These are phyloP conservation scores for Periconia digitata DNA, from an alignment of 2,329 filamentous ascomycete genomes.

Conservation along the genomic window DNA sequence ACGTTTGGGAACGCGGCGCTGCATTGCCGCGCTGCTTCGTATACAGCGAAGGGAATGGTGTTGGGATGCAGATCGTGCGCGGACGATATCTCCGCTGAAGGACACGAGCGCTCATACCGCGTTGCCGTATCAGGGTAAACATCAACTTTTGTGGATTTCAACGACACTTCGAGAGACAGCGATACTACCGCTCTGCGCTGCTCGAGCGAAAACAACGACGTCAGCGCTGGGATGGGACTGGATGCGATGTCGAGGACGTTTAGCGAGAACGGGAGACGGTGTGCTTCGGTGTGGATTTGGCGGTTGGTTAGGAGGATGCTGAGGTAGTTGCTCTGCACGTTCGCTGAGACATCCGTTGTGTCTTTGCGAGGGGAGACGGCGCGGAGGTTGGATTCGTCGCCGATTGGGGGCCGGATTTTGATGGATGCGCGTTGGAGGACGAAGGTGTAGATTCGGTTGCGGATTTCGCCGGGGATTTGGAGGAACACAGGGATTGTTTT, in stretches of 20 bases:
- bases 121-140: background rate
- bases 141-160: background rate
- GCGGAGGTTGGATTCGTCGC: background rate
- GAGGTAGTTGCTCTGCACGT: background rate
- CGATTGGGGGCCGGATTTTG: background rate
- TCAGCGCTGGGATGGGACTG: background rate
- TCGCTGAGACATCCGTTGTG: background rate
- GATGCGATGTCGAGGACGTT: background rate
- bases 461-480: conserved; percentile 8
- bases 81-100: too few relatives aligned
- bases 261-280: conserved; percentile 3
- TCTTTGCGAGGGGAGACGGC: background rate
- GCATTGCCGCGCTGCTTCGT: too few relatives aligned
- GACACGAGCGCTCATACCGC: background rate
- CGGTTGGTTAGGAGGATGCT: conserved; percentile 6
- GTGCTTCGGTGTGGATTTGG: conserved; percentile 11
- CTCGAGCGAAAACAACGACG: too few relatives aligned
- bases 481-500: too few relatives aligned
- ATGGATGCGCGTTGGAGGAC: background rate
- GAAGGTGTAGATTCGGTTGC: conserved; percentile 7
- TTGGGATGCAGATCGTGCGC: too few relatives aligned
- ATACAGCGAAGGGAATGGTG: too few relatives aligned
- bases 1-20: too few relatives aligned
- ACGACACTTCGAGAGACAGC: background rate
- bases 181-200: background rate